Evolutionary conservation across 768 basidiomycete species (phyloP).

Genomic region (Ephemerocybe angulata): DNA sequence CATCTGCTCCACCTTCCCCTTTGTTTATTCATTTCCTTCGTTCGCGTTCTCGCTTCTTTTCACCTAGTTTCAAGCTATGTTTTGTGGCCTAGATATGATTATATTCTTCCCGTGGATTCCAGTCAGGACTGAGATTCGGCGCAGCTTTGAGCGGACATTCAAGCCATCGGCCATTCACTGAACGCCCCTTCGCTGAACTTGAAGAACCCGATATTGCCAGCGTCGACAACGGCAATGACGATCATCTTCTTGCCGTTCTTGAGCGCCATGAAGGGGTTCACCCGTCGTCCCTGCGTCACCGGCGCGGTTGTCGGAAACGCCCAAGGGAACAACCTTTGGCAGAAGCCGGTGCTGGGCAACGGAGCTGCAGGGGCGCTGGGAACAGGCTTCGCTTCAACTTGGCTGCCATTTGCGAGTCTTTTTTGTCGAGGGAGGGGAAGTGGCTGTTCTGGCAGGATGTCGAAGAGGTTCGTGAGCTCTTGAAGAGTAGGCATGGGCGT

Average conservation of each 20-base stretch:
- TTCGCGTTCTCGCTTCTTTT: too few species aligned
- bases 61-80: too few species aligned
- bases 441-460: conserved; percentile 63
- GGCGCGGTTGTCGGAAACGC: conserved; percentile 24
- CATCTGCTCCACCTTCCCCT: too few species aligned
- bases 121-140: too few species aligned
- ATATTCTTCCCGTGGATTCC: too few species aligned
- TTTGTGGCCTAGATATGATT: too few species aligned
- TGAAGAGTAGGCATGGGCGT: conserved; percentile 78
- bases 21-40: too few species aligned
- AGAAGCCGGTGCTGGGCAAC: conserved; percentile 5
- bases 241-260: conserved; percentile 82
- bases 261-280: conserved; percentile 74
- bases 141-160: too few species aligned
- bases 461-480: conserved; percentile 75
- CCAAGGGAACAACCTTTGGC: conserved; percentile 16
- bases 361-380: conserved; percentile 4
- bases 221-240: conserved; percentile 85
- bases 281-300: conserved; percentile 1
- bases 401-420: conserved; percentile 19
- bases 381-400: conserved; percentile 11
- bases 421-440: conserved; percentile 50
- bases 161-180: conserved; percentile 73
- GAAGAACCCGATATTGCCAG: conserved; percentile 85
- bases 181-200: conserved; percentile 84